Conservation (phyloP, 2,329 filamentous ascomycete species). For the Apiospora phragmitis region DNA sequence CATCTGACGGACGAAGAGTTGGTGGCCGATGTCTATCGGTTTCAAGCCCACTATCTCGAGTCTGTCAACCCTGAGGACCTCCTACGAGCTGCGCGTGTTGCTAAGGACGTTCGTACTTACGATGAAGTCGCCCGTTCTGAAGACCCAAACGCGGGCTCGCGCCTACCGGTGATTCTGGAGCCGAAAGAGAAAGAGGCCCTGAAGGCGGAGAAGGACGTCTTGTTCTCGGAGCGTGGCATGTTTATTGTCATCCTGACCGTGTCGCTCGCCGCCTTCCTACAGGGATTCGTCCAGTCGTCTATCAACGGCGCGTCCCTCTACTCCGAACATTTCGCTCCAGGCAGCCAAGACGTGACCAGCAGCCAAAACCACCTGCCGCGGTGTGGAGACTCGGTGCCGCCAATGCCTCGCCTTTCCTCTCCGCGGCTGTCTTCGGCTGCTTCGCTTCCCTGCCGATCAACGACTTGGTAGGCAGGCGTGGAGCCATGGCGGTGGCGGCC, state of each 20-base stretch:
- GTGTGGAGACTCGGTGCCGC: slow-evolving; percentile 40
- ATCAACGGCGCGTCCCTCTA: slow-evolving; percentile 43
- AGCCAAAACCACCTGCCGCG: not conserved
- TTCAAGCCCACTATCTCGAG: slow-evolving; percentile 19
- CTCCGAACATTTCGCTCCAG: not conserved
- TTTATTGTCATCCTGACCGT: slow-evolving; percentile 42
- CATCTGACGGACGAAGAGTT: slow-evolving; percentile 39
- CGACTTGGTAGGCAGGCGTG: slow-evolving; percentile 40
- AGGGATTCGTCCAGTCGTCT: slow-evolving; percentile 46
- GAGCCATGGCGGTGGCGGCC: slow-evolving; percentile 40
- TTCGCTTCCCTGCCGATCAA: slow-evolving; percentile 43
- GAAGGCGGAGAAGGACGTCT: slow-evolving; percentile 37
- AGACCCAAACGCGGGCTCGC: slow-evolving; percentile 17
- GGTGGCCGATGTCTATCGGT: slow-evolving; percentile 34
- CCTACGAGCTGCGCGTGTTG: slow-evolving; percentile 42
- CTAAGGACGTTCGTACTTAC: slow-evolving; percentile 40
- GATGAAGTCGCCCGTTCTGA: slow-evolving; percentile 36
- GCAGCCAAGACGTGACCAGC: not conserved
- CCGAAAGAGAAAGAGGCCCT: slow-evolving; percentile 39
- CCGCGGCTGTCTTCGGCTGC: slow-evolving; percentile 39
- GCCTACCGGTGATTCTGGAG: slow-evolving; percentile 35
- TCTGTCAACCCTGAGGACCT: not conserved
- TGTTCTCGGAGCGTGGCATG: slow-evolving; percentile 42
- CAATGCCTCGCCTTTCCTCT: slow-evolving; percentile 41
- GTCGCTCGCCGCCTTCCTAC: slow-evolving; percentile 44